phyloP scores from a whole-genome alignment of 116 monocot species.

The Phalaenopsis hybrid region DNA sequence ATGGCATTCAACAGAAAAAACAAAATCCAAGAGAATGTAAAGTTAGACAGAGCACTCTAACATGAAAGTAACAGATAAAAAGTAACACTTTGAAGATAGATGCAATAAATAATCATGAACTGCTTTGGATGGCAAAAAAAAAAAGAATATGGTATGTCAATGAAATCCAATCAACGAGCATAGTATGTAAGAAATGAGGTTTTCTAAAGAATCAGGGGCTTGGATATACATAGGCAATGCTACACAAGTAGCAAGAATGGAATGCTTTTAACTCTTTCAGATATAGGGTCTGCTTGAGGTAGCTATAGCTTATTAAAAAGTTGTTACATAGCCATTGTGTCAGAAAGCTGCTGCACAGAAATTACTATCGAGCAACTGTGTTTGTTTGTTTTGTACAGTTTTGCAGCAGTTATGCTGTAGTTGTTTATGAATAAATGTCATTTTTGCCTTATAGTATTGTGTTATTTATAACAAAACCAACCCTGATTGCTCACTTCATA shows the following conservation, averaged over 20 bases:
- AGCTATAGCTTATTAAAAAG: no score
- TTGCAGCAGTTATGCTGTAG: no score
- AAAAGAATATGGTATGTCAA: not conserved
- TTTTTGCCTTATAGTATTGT: no score
- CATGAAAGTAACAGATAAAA: not conserved
- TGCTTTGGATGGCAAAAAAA: not conserved
- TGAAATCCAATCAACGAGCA: not conserved
- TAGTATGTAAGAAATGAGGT: not conserved
- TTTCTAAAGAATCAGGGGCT: not conserved
- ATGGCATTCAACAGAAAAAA: not conserved
- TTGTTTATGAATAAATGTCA: no score
- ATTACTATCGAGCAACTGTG: no score
- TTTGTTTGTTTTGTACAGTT: no score
- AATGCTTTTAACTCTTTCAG: not conserved
- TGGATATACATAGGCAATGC: not conserved
- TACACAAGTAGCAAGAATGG: not conserved
- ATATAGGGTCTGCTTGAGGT: not conserved
- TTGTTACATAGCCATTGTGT: no score
- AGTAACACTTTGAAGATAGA: not conserved
- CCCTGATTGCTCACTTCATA: no score
- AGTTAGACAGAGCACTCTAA: not conserved
- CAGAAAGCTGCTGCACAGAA: no score
- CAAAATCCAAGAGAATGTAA: not conserved
- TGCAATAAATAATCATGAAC: not conserved
- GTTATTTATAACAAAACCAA: no score